Conservation (phyloP, 768 basidiomycete species). For the Obba rivulosa region DNA sequence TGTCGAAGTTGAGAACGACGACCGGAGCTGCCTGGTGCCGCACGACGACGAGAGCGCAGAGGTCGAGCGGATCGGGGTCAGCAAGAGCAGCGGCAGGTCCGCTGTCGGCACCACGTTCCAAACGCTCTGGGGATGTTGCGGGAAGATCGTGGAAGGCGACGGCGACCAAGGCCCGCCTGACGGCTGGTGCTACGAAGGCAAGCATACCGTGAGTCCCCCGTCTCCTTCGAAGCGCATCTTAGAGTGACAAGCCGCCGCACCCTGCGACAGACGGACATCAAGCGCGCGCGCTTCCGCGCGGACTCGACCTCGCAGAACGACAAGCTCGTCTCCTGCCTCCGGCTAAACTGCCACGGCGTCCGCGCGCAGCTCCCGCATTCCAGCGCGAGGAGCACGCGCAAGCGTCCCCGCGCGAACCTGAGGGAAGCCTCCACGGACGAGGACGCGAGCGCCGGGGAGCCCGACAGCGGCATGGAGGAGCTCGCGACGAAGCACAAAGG, state of each 20-base stretch:
- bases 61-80: slow-evolving; percentile 51
- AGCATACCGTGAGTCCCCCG: slow-evolving; percentile 55
- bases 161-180: slow-evolving; percentile 81
- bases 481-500: slow-evolving; percentile 16
- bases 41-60: slow-evolving; percentile 81
- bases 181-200: slow-evolving; percentile 84
- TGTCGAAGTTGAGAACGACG: slow-evolving; percentile 70
- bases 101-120: slow-evolving; percentile 34
- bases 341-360: slow-evolving; percentile 48
- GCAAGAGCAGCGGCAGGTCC: slow-evolving; percentile 18
- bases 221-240: background rate
- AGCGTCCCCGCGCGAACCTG: slow-evolving; percentile 23
- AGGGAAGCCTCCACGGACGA: slow-evolving; percentile 21
- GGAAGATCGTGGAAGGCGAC: slow-evolving; percentile 63
- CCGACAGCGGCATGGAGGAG: slow-evolving; percentile 28
- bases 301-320: slow-evolving; percentile 67
- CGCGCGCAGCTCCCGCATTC: slow-evolving; percentile 18
- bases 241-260: background rate
- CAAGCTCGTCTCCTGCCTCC: slow-evolving; percentile 58
- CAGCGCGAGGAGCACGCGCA: slow-evolving; percentile 14
- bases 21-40: slow-evolving; percentile 60
- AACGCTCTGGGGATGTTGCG: slow-evolving; percentile 73
- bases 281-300: slow-evolving; percentile 73
- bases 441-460: slow-evolving; percentile 20
- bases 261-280: slow-evolving; percentile 52